Conservation (phyloP, 1,284 basidiomycete species). For the Ganoderma multipileum region DNA sequence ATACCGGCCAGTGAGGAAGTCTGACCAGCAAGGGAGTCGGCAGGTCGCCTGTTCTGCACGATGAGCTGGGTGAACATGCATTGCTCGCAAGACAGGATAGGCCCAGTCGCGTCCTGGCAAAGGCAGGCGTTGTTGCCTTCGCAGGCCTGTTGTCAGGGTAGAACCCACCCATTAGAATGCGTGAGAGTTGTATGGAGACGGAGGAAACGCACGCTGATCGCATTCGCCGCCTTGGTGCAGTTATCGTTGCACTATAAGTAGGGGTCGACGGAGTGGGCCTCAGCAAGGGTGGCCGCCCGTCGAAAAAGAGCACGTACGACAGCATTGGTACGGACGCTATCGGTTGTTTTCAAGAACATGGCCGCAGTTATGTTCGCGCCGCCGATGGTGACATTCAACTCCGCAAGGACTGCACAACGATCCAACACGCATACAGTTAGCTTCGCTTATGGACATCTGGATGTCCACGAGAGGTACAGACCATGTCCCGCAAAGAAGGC, state of each 20-base stretch:
- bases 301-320: conserved; percentile 43
- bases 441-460: too few species aligned
- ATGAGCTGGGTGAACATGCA: conserved; percentile 69
- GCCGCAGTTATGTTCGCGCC: conserved; percentile 45
- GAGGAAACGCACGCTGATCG: background rate
- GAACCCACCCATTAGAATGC: background rate
- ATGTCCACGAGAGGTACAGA: conserved; percentile 11
- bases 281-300: background rate
- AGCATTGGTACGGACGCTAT: conserved; percentile 43
- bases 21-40: conserved; percentile 63
- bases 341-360: conserved; percentile 54
- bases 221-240: background rate
- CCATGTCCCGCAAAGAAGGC: conserved; percentile 34
- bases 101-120: conserved; percentile 51
- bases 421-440: background rate
- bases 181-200: background rate
- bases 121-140: conserved; percentile 53
- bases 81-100: conserved; percentile 60
- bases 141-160: conserved; percentile 34
- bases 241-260: conserved; percentile 32
- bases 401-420: conserved; percentile 40
- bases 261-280: background rate
- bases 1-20: conserved; percentile 58
- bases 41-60: conserved; percentile 50
- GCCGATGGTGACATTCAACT: conserved; percentile 53